Base-by-base conservation (phyloP, 768 basidiomycete genomes). In the Leccinum truebloodii region DNA sequence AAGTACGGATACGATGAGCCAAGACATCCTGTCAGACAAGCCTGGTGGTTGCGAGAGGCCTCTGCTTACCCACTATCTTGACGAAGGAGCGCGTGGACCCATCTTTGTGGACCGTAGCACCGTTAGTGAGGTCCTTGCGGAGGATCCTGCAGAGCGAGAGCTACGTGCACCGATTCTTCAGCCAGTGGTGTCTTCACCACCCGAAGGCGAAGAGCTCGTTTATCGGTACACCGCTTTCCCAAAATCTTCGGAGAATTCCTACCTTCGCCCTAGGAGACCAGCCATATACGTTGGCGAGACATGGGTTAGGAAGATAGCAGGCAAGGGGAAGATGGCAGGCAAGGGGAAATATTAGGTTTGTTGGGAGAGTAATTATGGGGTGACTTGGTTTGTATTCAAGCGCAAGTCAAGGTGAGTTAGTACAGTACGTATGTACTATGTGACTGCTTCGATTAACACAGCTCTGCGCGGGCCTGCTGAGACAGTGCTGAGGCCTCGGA, bases 261-360 rank as follows among this genome's bases (percentile, higher is more conserved):
- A 65, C 24, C 49, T 5, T 26, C 13, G 8, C 12, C n/a, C 28
- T 46, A 4, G 12, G 13, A 52, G 12, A 30, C 57, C 35, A 2
- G 6, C 7, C 37, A 64, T 65, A 5, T 64, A 61, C 8, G 57
- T 65, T 28, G 63, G 63, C 0, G 63, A 61, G 13, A 65, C 63
- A 1, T 65, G 59, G 59, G 37, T 30, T 8, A 61, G 57, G 32
- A 65, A 54, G 22, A 39, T 48, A 5, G 46, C 20, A 6, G 22
- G 22, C 6, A 48, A 46, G 44, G n/a, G 44, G 14, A 35, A 30
- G 28, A 30, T 30, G 28, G 28, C 32, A 32, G 34, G 12, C 34
- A 34, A 34, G 12, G 14, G 35, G 14, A 16, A 37, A 37, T 0
- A 37, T 14, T 37, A 37, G 35, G 14, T 37, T 37, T 7, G 3